These are phyloP conservation scores for Rubia tinctorum DNA, from an alignment of 305 asterid genomes.

Conservation along the genomic window DNA sequence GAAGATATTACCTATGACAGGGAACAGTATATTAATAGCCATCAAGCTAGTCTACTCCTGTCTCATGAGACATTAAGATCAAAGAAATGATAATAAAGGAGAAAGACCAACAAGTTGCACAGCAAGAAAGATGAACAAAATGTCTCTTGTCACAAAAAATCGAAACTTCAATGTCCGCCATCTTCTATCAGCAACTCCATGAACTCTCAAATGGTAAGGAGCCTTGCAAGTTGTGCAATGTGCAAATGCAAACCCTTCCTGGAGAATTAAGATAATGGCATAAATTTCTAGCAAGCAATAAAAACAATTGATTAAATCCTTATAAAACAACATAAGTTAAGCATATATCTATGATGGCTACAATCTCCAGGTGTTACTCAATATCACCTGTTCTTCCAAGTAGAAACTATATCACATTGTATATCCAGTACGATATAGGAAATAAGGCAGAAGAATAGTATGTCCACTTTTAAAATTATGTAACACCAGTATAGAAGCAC, in stretches of 20 bases:
- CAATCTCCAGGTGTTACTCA: not conserved
- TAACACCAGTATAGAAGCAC: not conserved
- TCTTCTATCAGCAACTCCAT: constrained; percentile 76
- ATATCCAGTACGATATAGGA: not conserved
- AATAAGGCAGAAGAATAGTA: not conserved
- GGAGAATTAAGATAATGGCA: constrained; percentile 19
- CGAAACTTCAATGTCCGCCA: constrained; percentile 96
- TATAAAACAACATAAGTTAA: not conserved
- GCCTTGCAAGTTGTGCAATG: constrained; percentile 99
- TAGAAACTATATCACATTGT: not conserved
- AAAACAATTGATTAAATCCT: not conserved
- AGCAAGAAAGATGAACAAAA: constrained; percentile 77
- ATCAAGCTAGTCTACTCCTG: constrained; percentile 11
- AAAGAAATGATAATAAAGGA: constrained; percentile 9
- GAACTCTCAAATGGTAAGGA: constrained; percentile 91
- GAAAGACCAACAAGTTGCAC: constrained; percentile 76
- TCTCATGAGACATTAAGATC: not conserved
- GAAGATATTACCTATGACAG: constrained; percentile 62
- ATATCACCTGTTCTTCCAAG: not conserved
- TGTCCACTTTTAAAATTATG: not conserved
- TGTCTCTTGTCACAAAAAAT: constrained; percentile 94
- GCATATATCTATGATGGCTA: not conserved
- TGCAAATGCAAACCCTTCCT: constrained; percentile 98
- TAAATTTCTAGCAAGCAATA: not conserved
- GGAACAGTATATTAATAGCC: constrained; percentile 20